Evolutionary conservation across 192 early-diverging fungal genomes (phyloP).

Genomic region (Coemansia erecta): DNA sequence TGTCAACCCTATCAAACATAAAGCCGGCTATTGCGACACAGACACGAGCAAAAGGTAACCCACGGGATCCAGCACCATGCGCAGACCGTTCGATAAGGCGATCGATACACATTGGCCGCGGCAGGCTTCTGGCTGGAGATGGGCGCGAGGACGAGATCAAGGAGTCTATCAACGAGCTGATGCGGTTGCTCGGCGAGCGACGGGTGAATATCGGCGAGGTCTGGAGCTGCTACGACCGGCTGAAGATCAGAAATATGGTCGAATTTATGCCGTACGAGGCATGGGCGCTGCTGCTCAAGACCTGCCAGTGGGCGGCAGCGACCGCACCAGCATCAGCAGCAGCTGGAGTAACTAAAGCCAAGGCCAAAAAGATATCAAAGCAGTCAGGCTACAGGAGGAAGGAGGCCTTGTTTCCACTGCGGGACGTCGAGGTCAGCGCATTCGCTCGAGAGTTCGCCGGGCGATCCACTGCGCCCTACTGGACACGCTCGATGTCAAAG

Average conservation of each 20-base stretch:
- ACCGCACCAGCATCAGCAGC: background rate
- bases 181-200: slow-evolving; percentile 9
- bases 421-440: background rate
- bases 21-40: too few species aligned
- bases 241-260: slow-evolving; percentile 39
- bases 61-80: too few species aligned
- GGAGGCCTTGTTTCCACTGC: slow-evolving; percentile 6
- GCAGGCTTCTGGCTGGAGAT: background rate
- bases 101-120: background rate
- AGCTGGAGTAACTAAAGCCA: background rate
- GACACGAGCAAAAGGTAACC: too few species aligned
- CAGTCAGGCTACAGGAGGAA: background rate
- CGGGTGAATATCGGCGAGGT: slow-evolving; percentile 14
- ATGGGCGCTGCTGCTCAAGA: slow-evolving; percentile 28
- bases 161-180: slow-evolving; percentile 18
- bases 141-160: slow-evolving; percentile 18
- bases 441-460: slow-evolving; percentile 15
- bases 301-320: slow-evolving; percentile 23
- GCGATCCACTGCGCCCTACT: background rate
- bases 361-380: background rate
- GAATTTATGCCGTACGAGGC: slow-evolving; percentile 39
- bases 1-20: too few species aligned
- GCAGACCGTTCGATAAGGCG: too few species aligned
- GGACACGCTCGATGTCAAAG: slow-evolving; percentile 33
- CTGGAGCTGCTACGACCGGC: slow-evolving; percentile 43